Percentiles rank a stretch among this genome's conserved stretches.
Conservation (phyloP, 2,329 filamentous ascomycete species). For the Cryphonectria carpinicola region DNA sequence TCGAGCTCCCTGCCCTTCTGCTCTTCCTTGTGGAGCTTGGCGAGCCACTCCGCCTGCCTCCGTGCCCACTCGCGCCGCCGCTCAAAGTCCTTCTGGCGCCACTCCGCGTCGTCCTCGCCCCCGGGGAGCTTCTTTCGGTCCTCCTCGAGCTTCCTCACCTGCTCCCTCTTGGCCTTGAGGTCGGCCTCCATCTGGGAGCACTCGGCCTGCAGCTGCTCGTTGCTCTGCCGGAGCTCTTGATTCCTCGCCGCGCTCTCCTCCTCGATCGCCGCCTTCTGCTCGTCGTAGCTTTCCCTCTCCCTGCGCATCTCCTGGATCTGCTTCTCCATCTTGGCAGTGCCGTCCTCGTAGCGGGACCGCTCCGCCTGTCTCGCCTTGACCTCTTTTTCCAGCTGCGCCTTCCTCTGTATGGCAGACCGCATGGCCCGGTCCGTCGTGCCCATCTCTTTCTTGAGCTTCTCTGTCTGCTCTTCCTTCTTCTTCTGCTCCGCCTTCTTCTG, state of each 20-base stretch:
- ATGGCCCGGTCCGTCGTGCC: constrained; percentile 81
- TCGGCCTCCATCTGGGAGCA: constrained; percentile 70
- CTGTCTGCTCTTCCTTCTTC: constrained; percentile 89
- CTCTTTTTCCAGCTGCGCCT: constrained; percentile 74
- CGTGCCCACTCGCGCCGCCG: constrained; percentile 61
- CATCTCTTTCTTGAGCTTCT: constrained; percentile 80
- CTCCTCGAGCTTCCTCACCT: constrained; percentile 75
- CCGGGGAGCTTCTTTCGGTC: constrained; percentile 67
- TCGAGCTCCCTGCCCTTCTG: constrained; percentile 52
- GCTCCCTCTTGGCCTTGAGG: constrained; percentile 70
- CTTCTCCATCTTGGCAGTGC: constrained; percentile 69
- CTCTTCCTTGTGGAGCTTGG: constrained; percentile 51
- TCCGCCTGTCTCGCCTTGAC: constrained; percentile 72
- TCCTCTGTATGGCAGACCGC: constrained; percentile 77
- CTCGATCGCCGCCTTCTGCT: constrained; percentile 56
- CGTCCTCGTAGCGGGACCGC: constrained; percentile 70
- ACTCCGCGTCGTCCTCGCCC: constrained; percentile 63
- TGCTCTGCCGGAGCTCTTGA: constrained; percentile 57
- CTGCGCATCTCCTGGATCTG: constrained; percentile 64
- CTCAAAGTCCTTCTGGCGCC: constrained; percentile 54
- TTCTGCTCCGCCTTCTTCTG: constrained; percentile 76
- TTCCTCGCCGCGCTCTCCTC: constrained; percentile 56
- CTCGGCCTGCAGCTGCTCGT: constrained; percentile 66
- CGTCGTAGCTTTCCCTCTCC: constrained; percentile 57
- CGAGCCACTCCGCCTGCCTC: constrained; percentile 57